phyloP scores from a whole-genome alignment of 176 grass and related monocot genomes.

The Calamus simplicifolius region DNA sequence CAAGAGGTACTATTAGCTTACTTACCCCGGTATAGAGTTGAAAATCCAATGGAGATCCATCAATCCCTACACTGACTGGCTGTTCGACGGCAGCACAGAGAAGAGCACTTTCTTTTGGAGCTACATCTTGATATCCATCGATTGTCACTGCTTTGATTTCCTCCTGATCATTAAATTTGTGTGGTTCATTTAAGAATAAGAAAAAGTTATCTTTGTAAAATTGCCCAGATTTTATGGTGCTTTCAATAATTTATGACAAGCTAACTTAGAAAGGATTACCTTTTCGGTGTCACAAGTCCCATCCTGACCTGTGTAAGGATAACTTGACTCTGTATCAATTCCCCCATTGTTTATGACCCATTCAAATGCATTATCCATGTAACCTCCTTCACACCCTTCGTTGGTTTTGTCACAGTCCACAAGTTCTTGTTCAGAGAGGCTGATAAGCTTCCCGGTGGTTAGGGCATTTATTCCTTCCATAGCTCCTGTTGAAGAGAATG shows the following conservation, averaged over 20 bases:
- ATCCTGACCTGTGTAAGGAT: slow-evolving; percentile 18
- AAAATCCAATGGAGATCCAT: slow-evolving; percentile 31
- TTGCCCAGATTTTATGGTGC: too few species aligned
- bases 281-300: slow-evolving; percentile 4
- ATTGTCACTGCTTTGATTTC: slow-evolving; percentile 32
- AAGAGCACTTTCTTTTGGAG: slow-evolving; percentile 25
- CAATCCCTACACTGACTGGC: slow-evolving; percentile 43
- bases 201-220: not conserved
- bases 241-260: too few species aligned
- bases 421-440: slow-evolving; percentile 28
- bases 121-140: slow-evolving; percentile 38
- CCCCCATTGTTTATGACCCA: slow-evolving; percentile 19
- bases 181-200: not conserved
- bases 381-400: slow-evolving; percentile 23
- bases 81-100: slow-evolving; percentile 39
- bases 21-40: slow-evolving; percentile 44
- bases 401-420: slow-evolving; percentile 20
- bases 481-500: slow-evolving; percentile 28
- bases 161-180: slow-evolving; percentile 14
- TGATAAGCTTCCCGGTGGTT: slow-evolving; percentile 22
- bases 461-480: slow-evolving; percentile 28
- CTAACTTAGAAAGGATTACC: slow-evolving; percentile 1
- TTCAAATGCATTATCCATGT: slow-evolving; percentile 30
- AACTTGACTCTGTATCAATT: slow-evolving; percentile 16
- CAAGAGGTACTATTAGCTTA: not conserved